phyloP scores from a whole-genome alignment of 2,329 filamentous ascomycete genomes.

The Fusarium keratoplasticum region DNA sequence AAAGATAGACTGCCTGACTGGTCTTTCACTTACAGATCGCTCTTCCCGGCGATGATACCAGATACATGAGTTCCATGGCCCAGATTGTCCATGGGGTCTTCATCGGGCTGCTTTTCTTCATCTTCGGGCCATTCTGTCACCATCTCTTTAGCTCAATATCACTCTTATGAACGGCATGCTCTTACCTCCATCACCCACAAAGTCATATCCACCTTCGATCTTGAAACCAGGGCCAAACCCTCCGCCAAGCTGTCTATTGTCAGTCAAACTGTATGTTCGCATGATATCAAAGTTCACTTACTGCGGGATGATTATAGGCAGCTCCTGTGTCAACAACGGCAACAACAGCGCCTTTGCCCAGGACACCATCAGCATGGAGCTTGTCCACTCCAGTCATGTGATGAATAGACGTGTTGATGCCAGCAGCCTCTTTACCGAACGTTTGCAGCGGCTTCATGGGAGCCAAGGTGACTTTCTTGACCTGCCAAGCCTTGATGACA shows the following conservation, averaged over 20 bases:
- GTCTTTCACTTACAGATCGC: slow-evolving; percentile 4
- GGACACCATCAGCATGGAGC: background rate
- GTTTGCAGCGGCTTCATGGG: background rate
- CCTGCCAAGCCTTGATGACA: background rate
- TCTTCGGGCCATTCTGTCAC: slow-evolving; percentile 7
- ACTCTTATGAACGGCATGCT: background rate
- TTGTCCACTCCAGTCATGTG: slow-evolving; percentile 1
- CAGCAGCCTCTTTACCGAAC: background rate
- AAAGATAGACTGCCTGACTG: accelerated
- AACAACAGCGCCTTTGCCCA: background rate
- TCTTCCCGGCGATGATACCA: slow-evolving; percentile 46
- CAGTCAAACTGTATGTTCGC: background rate
- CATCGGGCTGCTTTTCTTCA: slow-evolving; percentile 30
- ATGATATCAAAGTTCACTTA: background rate
- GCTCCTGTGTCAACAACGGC: background rate
- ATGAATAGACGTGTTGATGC: background rate
- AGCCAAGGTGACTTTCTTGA: background rate
- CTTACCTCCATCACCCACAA: slow-evolving; percentile 35
- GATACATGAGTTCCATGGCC: slow-evolving; percentile 39
- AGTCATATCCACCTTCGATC: slow-evolving; percentile 41
- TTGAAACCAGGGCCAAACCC: slow-evolving; percentile 42
- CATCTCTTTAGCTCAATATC: background rate
- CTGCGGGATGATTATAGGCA: background rate
- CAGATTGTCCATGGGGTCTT: slow-evolving; percentile 45
- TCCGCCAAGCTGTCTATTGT: slow-evolving; percentile 34